Conservation (phyloP, 257 asterid species). For the Ajuga chamaepitys region DNA sequence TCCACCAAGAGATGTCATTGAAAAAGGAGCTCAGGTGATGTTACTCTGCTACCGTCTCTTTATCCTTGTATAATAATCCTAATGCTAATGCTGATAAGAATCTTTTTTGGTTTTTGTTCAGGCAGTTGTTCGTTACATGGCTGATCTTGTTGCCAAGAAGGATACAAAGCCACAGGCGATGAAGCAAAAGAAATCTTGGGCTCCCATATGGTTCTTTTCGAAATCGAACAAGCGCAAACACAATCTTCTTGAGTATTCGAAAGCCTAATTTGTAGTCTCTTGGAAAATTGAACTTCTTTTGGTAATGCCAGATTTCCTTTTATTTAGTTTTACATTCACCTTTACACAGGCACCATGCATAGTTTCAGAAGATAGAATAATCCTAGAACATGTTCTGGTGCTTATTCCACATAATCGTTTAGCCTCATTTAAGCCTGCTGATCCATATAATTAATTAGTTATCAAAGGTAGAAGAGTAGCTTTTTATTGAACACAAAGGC, state of each 20-base stretch:
- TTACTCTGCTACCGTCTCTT: neutral
- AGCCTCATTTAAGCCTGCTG: neutral
- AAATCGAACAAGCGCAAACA: slow-evolving; percentile 71
- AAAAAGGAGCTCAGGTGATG: slow-evolving; percentile 75
- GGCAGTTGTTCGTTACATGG: slow-evolving; percentile 83
- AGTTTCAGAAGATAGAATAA: neutral
- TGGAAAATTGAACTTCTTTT: neutral
- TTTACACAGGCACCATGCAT: neutral
- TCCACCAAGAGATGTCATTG: slow-evolving; percentile 52
- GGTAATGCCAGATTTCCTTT: neutral
- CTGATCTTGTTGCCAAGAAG: slow-evolving; percentile 52
- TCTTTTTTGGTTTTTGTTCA: slow-evolving; percentile 16
- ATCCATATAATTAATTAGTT: neutral
- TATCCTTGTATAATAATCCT: neutral
- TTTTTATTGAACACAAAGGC: neutral
- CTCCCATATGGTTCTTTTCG: slow-evolving; percentile 52
- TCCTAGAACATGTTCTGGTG: neutral
- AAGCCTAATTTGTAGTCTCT: slow-evolving; percentile 9
- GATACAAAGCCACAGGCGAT: slow-evolving; percentile 42
- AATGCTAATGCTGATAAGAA: neutral
- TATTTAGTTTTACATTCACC: neutral
- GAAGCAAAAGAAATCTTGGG: slow-evolving; percentile 74
- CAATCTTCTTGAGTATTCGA: slow-evolving; percentile 31
- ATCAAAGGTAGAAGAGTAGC: neutral
- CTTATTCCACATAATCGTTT: neutral